Percentiles rank a stretch among this genome's conserved stretches.
Conservation (phyloP, 2,329 filamentous ascomycete genomes). For the Chalaropsis thielavioides region DNA sequence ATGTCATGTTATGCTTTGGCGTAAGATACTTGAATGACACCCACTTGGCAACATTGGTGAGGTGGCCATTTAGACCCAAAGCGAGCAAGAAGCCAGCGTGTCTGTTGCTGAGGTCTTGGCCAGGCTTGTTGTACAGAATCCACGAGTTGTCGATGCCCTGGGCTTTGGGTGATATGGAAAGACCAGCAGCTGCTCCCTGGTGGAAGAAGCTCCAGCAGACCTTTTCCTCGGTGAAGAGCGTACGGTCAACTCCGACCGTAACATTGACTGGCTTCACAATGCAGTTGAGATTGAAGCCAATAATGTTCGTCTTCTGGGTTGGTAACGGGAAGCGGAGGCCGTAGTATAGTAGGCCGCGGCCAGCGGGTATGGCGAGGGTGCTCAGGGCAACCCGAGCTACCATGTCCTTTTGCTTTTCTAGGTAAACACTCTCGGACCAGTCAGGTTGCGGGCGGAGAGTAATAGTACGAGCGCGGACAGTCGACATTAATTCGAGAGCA, state of each 20-base stretch:
- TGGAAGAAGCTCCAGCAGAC: conserved; percentile 99
- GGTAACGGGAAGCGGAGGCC: conserved; percentile 74
- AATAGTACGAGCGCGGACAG: conserved; percentile 64
- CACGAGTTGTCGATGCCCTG: conserved; percentile 95
- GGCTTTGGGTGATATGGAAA: conserved; percentile 78
- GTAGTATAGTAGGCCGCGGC: conserved; percentile 76
- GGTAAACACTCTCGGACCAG: conserved; percentile 72
- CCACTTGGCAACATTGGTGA: conserved; percentile 94
- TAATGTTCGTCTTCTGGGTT: conserved; percentile 80
- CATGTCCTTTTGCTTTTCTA: conserved; percentile 84
- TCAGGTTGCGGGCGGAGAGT: conserved; percentile 59
- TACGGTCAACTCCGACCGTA: conserved; percentile 83
- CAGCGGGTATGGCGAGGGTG: conserved; percentile 77
- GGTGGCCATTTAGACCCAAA: conserved; percentile 81
- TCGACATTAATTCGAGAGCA: conserved; percentile 71
- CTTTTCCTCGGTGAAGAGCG: conserved; percentile 82
- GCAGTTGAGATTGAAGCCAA: conserved; percentile 83
- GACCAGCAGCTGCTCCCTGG: conserved; percentile 79
- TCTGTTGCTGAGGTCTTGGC: conserved; percentile 76
- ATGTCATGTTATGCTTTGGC: conserved; percentile 98
- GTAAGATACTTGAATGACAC: conserved; percentile 98
- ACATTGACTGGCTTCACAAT: conserved; percentile 84
- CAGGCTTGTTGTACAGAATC: conserved; percentile 95
- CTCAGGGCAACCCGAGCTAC: conserved; percentile 75
- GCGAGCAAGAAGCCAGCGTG: conserved; percentile 89